Base-by-base conservation (phyloP, 257 asterid species). In the Primulina eburnea region DNA sequence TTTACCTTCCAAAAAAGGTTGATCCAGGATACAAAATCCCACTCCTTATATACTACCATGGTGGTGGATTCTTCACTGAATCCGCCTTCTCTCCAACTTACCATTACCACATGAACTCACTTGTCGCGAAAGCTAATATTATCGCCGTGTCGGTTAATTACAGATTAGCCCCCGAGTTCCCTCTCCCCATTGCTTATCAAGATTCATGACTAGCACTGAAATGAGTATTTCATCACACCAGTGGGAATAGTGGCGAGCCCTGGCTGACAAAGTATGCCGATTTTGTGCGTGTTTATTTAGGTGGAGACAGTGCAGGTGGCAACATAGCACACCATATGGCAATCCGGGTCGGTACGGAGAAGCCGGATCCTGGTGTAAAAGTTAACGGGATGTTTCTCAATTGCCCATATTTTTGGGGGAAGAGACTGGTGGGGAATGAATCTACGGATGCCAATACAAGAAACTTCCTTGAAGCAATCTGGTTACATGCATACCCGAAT, bases 301-400 rank as follows among this genome's bases (percentile, higher is more conserved):
- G 82, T 0, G 90, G 90, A 29, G 90, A 85, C 16, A 85, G 88
- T 29, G 86, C 83, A 0, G 90, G 90, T 2, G 88, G 79, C 6
- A 85, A 75, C 58, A 65, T 85, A 11, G 84, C 87, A 1, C 87
- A 85, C 11, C 53, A 75, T 40, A 70, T 78, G 77, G 84, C 72
- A 76, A 35, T 85, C 26, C 82, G 73, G 67, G 68, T 68, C 5
- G 89, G 85, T 33, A 4, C 38, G 62, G 82, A 85, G 28, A 32
- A 70, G 9, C 10, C 65, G 24, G 62, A 58, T 33, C 32, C 29
- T 0, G 78, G 83, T 0, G 0, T 75, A 8, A 69, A 75, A n/a
- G 50, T 82, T 34, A 67, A 53, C 26, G 86, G 84, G 21, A 52
- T 82, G 10, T 73, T 80, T 35, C 73, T 82, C 0, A 73, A 77